Conservation (phyloP, 2,329 filamentous ascomycete species). For the Ophiostoma australiae region DNA sequence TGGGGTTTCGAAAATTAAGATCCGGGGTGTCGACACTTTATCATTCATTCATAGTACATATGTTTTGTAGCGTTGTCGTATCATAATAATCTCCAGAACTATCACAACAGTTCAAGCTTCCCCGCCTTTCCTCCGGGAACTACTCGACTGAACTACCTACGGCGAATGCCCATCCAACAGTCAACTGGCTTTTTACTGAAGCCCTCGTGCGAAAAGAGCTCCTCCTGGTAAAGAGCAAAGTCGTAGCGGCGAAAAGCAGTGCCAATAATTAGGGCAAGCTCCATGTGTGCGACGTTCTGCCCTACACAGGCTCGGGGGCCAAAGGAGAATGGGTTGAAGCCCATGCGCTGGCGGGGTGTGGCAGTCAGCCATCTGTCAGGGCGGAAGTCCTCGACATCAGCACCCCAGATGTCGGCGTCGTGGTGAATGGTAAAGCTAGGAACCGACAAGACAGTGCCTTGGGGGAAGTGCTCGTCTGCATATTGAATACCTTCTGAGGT, state of each 20-base stretch:
- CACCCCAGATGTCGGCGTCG: constrained; percentile 30
- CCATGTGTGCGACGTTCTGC: constrained; percentile 27
- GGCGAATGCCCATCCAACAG: constrained; percentile 24
- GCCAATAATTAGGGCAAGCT: constrained; percentile 25
- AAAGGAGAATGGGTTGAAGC: constrained; percentile 26
- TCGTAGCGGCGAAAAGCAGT: constrained; percentile 26
- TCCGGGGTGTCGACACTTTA: neutral
- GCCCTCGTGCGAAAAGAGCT: constrained; percentile 23
- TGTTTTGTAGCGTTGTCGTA: neutral
- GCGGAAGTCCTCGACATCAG: constrained; percentile 30
- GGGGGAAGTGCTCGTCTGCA: constrained; percentile 21
- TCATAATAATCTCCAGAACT: neutral
- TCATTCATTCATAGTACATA: constrained; percentile 2
- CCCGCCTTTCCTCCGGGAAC: neutral
- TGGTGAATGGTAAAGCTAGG: constrained; percentile 26
- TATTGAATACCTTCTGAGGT: constrained; percentile 22
- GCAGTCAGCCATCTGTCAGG: constrained; percentile 29
- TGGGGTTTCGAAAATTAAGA: neutral
- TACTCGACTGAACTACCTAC: neutral
- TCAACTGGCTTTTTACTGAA: constrained; percentile 26
- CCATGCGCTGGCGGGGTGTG: constrained; percentile 25
- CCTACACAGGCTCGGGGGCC: constrained; percentile 26
- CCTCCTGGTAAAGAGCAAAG: constrained; percentile 21
- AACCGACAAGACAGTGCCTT: constrained; percentile 24
- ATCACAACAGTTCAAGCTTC: neutral